These are phyloP conservation scores for Gomphus bonarii DNA, from an alignment of 1,284 basidiomycete species.

Conservation along the genomic window DNA sequence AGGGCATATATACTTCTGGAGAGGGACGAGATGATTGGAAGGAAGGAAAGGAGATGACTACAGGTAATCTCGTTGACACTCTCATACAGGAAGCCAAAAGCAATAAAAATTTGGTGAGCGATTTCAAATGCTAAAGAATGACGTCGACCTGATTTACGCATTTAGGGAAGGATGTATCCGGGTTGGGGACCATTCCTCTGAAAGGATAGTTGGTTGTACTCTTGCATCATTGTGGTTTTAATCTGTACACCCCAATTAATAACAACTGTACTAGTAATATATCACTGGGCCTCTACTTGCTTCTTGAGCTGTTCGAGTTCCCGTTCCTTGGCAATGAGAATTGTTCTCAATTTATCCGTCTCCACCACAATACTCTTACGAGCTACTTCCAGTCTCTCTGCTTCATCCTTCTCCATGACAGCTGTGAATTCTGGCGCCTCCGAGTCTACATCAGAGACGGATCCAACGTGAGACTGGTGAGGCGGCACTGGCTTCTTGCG, in stretches of 20 bases:
- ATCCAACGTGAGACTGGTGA: constrained; percentile 50
- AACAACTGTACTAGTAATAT: not conserved
- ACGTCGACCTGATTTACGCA: not conserved
- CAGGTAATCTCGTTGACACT: constrained; percentile 81
- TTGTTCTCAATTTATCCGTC: constrained; percentile 47
- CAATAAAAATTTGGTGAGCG: constrained; percentile 59
- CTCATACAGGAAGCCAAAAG: constrained; percentile 84
- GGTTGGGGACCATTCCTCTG: constrained; percentile 84
- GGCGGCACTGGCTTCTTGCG: constrained; percentile 61
- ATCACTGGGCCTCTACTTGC: constrained; percentile 25
- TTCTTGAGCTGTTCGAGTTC: constrained; percentile 56
- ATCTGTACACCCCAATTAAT: not conserved
- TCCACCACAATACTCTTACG: constrained; percentile 57
- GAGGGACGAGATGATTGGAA: constrained; percentile 39
- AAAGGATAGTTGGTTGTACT: constrained; percentile 12
- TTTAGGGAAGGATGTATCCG: constrained; percentile 66
- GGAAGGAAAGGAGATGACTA: constrained; percentile 58
- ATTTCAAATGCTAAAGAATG: not conserved
- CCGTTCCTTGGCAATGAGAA: constrained; percentile 63
- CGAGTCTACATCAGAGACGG: constrained; percentile 47
- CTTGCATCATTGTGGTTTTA: not conserved
- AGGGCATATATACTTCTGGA: constrained; percentile 48
- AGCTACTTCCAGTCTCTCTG: constrained; percentile 70
- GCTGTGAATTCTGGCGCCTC: constrained; percentile 72
- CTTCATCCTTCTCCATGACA: constrained; percentile 82